Conservation (phyloP, 306 rosid genomes). For the Trifolium fragiferum region DNA sequence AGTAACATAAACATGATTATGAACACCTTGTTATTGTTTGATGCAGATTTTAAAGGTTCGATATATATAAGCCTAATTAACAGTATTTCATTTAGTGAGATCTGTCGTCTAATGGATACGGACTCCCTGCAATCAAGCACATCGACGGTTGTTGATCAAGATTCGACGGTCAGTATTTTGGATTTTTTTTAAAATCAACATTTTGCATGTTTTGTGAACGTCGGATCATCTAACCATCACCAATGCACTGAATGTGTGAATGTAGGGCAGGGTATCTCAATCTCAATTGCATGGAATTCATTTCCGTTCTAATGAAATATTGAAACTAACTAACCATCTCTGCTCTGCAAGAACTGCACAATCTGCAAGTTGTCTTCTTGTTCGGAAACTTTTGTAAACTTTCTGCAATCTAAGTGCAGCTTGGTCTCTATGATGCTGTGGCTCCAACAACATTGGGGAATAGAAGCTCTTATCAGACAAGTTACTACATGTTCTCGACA, state of each 20-base stretch:
- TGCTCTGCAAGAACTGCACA: slow-evolving; percentile 92
- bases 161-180: not conserved
- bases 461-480: slow-evolving; percentile 41
- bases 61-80: no score
- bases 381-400: slow-evolving; percentile 90
- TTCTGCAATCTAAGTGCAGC: slow-evolving; percentile 89
- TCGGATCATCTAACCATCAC: not conserved
- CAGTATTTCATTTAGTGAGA: not conserved
- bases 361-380: slow-evolving; percentile 84
- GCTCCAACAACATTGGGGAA: slow-evolving; percentile 28
- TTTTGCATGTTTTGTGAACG: not conserved
- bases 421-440: slow-evolving; percentile 38
- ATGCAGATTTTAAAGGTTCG: not conserved
- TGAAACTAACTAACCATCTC: slow-evolving; percentile 72
- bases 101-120: not conserved
- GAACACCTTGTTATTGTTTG: not conserved
- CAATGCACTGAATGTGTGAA: not conserved
- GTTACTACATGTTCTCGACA: slow-evolving; percentile 39
- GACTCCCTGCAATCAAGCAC: not conserved
- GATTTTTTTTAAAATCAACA: not conserved
- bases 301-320: not conserved
- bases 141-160: not conserved
- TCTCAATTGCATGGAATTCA: no score
- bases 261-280: not conserved
- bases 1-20: not conserved